Percentiles rank a stretch among this genome's conserved stretches.
phyloP scores from a whole-genome alignment of 176 grass and related monocot species.

The Pharus latifolius region DNA sequence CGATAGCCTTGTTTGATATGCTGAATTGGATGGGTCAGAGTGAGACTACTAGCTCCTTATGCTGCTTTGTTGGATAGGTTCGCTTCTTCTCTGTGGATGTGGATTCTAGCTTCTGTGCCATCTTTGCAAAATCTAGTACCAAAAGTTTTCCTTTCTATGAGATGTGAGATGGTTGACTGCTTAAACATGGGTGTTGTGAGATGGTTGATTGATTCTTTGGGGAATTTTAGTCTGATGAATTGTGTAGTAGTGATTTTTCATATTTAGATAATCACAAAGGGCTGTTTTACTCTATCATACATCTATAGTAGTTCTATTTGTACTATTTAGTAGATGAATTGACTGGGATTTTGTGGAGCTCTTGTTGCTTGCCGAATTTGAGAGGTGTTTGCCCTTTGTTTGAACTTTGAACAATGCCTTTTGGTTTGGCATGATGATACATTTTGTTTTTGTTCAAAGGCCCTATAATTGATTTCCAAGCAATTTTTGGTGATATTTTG shows the following conservation, averaged over 20 bases:
- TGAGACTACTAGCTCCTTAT: neutral
- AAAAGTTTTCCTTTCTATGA: neutral
- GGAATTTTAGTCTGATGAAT: neutral
- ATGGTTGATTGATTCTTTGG: neutral
- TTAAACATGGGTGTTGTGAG: neutral
- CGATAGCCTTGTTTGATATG: neutral
- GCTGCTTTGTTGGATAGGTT: neutral
- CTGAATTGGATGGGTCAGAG: neutral
- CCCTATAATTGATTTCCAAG: neutral
- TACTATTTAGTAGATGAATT: neutral
- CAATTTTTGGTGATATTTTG: neutral
- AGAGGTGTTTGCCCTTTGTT: neutral
- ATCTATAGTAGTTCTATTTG: too few relatives aligned
- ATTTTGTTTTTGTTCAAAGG: neutral
- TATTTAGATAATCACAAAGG: neutral
- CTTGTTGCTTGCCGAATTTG: neutral
- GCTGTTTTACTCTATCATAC: too few relatives aligned
- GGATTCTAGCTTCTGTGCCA: neutral
- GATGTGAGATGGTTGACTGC: neutral
- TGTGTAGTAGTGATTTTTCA: neutral
- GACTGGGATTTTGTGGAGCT: neutral
- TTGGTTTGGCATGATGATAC: neutral
- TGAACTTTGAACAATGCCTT: neutral
- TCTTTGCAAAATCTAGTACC: neutral
- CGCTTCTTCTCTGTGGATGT: neutral